Percentiles rank a stretch among this genome's conserved stretches.
Conservation (phyloP, 306 rosid genomes). For the Cucurbita maxima region DNA sequence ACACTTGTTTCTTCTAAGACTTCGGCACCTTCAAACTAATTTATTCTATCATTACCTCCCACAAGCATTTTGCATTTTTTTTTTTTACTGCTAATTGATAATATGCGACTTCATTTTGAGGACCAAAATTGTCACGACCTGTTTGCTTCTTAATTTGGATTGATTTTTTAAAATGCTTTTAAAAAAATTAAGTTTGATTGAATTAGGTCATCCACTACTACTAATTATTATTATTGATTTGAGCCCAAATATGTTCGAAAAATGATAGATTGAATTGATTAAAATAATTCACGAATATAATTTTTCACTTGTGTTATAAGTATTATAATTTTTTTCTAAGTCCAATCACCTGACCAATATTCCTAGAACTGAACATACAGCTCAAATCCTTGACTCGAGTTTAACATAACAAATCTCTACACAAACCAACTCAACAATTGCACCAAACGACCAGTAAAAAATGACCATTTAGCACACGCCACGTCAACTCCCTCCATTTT, state of each 20-base stretch:
- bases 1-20: background rate
- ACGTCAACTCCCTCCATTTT: background rate
- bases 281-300: too few species aligned
- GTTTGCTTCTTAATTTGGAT: too few species aligned
- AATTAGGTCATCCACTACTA: background rate
- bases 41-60: background rate
- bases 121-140: background rate
- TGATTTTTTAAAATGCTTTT: too few species aligned
- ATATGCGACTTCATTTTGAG: background rate
- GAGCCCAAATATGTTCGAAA: background rate
- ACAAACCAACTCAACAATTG: background rate
- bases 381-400: background rate
- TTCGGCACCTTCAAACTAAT: background rate
- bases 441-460: background rate
- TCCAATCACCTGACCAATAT: background rate
- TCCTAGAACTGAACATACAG: background rate
- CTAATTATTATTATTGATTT: background rate
- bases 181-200: background rate
- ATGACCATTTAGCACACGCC: background rate
- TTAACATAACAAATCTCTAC: background rate
- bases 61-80: background rate
- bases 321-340: background rate
- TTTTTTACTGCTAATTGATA: background rate
- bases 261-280: background rate
- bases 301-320: background rate